A percentile compares a stretch with the other conserved stretches of the same genome.
phyloP scores from a whole-genome alignment of 495 filamentous ascomycete genomes.

The Lasiosphaeria ovina region DNA sequence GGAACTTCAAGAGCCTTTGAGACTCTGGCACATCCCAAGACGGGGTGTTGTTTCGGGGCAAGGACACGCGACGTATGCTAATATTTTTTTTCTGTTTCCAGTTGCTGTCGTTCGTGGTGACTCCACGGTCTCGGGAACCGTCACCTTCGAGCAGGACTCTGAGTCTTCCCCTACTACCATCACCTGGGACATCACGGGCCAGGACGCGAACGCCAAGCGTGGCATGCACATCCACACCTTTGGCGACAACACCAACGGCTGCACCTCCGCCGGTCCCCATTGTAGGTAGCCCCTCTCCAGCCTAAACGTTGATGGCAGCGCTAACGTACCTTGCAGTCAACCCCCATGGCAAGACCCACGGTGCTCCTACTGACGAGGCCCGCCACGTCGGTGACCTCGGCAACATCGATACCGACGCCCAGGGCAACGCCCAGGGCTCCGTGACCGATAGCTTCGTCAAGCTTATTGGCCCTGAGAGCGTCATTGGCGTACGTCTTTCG shows the following conservation, averaged over 20 bases:
- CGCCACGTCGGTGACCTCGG: slow-evolving; percentile 97
- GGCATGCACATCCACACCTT: slow-evolving; percentile 98
- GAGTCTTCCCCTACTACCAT: slow-evolving; percentile 81
- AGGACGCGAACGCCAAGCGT: slow-evolving; percentile 93
- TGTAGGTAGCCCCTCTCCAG: slow-evolving; percentile 55
- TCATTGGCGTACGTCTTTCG: slow-evolving; percentile 74
- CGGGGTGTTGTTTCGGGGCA: too few relatives aligned
- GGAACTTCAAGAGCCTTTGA: slow-evolving; percentile 15
- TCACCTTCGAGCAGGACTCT: slow-evolving; percentile 88
- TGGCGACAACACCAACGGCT: slow-evolving; percentile 99
- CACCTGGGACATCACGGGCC: slow-evolving; percentile 86
- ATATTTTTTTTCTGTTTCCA: slow-evolving; percentile 33
- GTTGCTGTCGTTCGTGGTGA: slow-evolving; percentile 97
- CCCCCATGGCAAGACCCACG: slow-evolving; percentile 87
- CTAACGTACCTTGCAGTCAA: slow-evolving; percentile 65
- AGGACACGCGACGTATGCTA: too few relatives aligned
- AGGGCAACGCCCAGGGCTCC: slow-evolving; percentile 80
- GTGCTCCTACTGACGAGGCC: slow-evolving; percentile 73
- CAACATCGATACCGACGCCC: slow-evolving; percentile 90
- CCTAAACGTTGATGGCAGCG: neutral
- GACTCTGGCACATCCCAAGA: neutral
- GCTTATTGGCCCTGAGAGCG: slow-evolving; percentile 91
- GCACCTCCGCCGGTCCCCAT: slow-evolving; percentile 95
- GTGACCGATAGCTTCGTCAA: slow-evolving; percentile 78
- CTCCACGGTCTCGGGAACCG: slow-evolving; percentile 85